phyloP scores from a whole-genome alignment of 176 grass and related monocot genomes.

The Aegilops bicornis region DNA sequence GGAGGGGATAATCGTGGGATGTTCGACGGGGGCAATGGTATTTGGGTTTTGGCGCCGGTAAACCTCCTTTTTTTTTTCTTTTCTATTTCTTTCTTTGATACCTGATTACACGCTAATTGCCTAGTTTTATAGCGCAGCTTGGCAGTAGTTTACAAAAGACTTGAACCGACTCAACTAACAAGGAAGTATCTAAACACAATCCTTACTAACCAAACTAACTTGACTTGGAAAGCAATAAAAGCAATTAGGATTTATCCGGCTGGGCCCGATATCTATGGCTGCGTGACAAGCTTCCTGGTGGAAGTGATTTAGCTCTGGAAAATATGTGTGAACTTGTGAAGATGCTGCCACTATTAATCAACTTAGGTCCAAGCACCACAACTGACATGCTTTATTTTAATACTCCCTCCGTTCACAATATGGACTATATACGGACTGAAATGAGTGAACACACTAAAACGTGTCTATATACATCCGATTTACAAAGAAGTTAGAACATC shows the following conservation, averaged over 20 bases:
- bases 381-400: constrained; percentile 15
- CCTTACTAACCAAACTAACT: neutral
- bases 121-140: neutral
- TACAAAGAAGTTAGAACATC: no score
- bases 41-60: neutral
- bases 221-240: neutral
- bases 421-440: no score
- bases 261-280: neutral
- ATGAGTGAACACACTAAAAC: no score
- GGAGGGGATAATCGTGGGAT: neutral
- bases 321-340: constrained; percentile 7
- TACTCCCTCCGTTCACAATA: no score
- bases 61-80: neutral
- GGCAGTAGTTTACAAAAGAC: neutral
- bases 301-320: constrained; percentile 7
- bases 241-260: neutral
- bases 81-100: neutral
- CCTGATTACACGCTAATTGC: neutral
- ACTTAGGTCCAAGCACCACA: constrained; percentile 6
- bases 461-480: no score
- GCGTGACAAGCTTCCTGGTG: neutral
- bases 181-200: neutral
- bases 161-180: neutral
- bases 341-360: constrained; percentile 6
- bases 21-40: neutral